Evolutionary conservation across 2,329 filamentous ascomycete species (phyloP).

Genomic region (Metarhizium album): DNA sequence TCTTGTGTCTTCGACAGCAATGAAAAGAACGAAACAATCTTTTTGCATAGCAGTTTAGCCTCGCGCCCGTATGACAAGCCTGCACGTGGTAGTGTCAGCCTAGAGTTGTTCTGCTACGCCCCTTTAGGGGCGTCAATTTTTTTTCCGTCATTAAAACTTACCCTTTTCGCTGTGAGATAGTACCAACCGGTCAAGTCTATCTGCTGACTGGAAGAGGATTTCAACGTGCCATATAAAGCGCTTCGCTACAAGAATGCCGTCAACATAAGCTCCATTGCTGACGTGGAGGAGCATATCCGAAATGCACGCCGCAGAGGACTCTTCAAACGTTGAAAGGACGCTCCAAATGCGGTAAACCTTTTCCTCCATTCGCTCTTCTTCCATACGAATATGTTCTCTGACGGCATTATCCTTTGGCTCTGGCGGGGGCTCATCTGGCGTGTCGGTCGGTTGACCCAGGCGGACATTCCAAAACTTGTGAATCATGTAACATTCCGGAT

Average conservation of each 20-base stretch:
- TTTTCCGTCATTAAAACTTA: slow-evolving; percentile 27
- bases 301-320: slow-evolving; percentile 94
- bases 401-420: slow-evolving; percentile 45
- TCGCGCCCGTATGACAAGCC: slow-evolving; percentile 87
- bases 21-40: slow-evolving; percentile 96
- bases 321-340: slow-evolving; percentile 90
- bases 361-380: slow-evolving; percentile 92
- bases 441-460: slow-evolving; percentile 52
- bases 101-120: neutral
- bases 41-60: slow-evolving; percentile 98
- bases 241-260: slow-evolving; percentile 88
- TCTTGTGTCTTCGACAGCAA: slow-evolving; percentile 91
- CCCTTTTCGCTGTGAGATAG: slow-evolving; percentile 61
- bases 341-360: slow-evolving; percentile 99
- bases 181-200: slow-evolving; percentile 70
- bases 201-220: slow-evolving; percentile 78
- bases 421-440: slow-evolving; percentile 28
- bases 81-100: slow-evolving; percentile 18
- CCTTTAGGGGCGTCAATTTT: neutral
- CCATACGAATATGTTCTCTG: slow-evolving; percentile 64
- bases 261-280: slow-evolving; percentile 92
- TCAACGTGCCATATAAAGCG: slow-evolving; percentile 96
- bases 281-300: slow-evolving; percentile 98
- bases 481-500: slow-evolving; percentile 99
- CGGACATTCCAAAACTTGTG: slow-evolving; percentile 99